phyloP scores from a whole-genome alignment of 192 early-diverging fungal genomes.

The Cetraspora pellucida region DNA sequence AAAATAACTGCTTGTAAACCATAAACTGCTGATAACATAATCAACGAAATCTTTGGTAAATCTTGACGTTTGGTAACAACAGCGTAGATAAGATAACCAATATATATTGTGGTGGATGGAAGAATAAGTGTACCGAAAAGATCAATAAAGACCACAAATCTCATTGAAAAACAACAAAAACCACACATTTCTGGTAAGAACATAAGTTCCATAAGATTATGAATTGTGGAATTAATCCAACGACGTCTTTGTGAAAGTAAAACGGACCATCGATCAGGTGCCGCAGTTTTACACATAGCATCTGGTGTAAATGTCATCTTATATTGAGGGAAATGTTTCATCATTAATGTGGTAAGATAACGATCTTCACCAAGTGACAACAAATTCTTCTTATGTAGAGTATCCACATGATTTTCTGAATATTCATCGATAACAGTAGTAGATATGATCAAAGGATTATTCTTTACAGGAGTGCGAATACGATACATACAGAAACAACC shows the following conservation, averaged over 20 bases:
- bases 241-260: conserved; percentile 93
- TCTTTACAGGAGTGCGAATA: conserved; percentile 65
- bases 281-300: conserved; percentile 88
- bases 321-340: conserved; percentile 96
- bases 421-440: conserved; percentile 83
- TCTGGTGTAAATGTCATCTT: conserved; percentile 92
- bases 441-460: conserved; percentile 78
- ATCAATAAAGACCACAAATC: conserved; percentile 94
- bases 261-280: conserved; percentile 87
- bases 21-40: conserved; percentile 81
- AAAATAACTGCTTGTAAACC: conserved; percentile 82
- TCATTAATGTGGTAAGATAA: conserved; percentile 94
- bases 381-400: conserved; percentile 97
- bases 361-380: conserved; percentile 96
- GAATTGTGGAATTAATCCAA: conserved; percentile 99
- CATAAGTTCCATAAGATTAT: conserved; percentile 91
- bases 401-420: conserved; percentile 89
- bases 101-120: conserved; percentile 82
- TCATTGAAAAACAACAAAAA: conserved; percentile 97
- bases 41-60: conserved; percentile 79
- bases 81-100: conserved; percentile 74
- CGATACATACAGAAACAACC: conserved; percentile 91
- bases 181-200: conserved; percentile 88
- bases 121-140: conserved; percentile 78
- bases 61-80: conserved; percentile 61